These are phyloP conservation scores for Fusarium nodosum DNA, from an alignment of 2,329 filamentous ascomycete genomes.

Conservation along the genomic window DNA sequence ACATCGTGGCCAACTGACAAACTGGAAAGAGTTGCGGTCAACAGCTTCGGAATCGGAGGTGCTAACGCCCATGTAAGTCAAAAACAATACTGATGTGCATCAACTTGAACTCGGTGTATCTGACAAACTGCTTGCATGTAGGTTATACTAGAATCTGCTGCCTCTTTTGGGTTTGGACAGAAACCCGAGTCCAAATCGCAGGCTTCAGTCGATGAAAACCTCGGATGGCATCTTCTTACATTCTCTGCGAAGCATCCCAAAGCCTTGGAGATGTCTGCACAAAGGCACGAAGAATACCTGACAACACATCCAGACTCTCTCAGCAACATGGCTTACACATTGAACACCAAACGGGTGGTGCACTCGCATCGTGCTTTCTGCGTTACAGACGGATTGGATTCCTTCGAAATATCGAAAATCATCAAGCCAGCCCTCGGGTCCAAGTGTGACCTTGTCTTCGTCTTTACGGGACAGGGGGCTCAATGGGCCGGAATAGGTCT, in stretches of 20 bases:
- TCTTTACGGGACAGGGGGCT: slow-evolving; percentile 15
- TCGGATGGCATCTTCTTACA: slow-evolving; percentile 13
- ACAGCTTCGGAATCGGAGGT: slow-evolving; percentile 19
- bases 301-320: slow-evolving; percentile 16
- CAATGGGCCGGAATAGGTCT: slow-evolving; percentile 15
- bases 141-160: slow-evolving; percentile 20
- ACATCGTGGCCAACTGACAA: slow-evolving; percentile 14
- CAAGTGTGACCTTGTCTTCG: slow-evolving; percentile 16
- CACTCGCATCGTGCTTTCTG: slow-evolving; percentile 21
- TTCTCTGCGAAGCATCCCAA: slow-evolving; percentile 16
- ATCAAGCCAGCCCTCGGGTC: slow-evolving; percentile 11
- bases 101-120: not conserved
- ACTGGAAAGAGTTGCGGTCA: slow-evolving; percentile 18
- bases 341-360: slow-evolving; percentile 8
- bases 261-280: slow-evolving; percentile 13
- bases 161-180: slow-evolving; percentile 12
- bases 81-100: slow-evolving; percentile 7
- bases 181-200: slow-evolving; percentile 10
- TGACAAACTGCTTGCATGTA: slow-evolving; percentile 12
- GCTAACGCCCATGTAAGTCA: slow-evolving; percentile 15
- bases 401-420: slow-evolving; percentile 15
- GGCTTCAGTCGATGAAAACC: not conserved
- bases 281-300: slow-evolving; percentile 15
- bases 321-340: slow-evolving; percentile 12
- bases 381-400: slow-evolving; percentile 18